These are phyloP conservation scores for Taiozyma onychis DNA, from an alignment of 1,139 yeast species.

Conservation along the genomic window DNA sequence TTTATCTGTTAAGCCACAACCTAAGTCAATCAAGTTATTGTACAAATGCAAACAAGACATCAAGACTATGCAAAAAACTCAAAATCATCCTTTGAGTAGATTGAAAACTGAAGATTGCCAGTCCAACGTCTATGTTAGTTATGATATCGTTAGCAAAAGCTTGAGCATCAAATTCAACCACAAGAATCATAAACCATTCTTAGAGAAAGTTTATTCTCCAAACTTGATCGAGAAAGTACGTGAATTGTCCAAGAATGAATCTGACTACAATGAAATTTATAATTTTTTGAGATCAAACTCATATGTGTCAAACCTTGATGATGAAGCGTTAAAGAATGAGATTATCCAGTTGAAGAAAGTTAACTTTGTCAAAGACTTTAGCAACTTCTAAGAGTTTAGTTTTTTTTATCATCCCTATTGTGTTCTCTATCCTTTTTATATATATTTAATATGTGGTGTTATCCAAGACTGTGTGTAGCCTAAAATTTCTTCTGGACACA, in stretches of 20 bases:
- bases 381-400: slow-evolving; percentile 3
- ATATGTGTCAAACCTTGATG: slow-evolving; percentile 1
- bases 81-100: slow-evolving; percentile 8
- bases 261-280: slow-evolving; percentile 5
- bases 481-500: too few relatives aligned
- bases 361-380: slow-evolving; percentile 18
- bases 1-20: slow-evolving; percentile 16
- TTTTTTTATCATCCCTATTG: not conserved
- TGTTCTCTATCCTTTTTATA: not conserved
- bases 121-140: slow-evolving; percentile 19
- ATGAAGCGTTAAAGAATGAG: slow-evolving; percentile 12
- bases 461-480: not conserved
- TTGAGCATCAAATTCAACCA: slow-evolving; percentile 20
- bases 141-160: slow-evolving; percentile 17
- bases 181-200: slow-evolving; percentile 14
- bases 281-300: slow-evolving; percentile 2
- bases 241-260: slow-evolving; percentile 4
- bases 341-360: slow-evolving; percentile 12
- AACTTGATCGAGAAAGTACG: slow-evolving; percentile 13
- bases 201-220: slow-evolving; percentile 17
- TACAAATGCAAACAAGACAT: slow-evolving; percentile 22
- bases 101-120: slow-evolving; percentile 21
- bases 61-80: slow-evolving; percentile 16
- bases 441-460: not conserved
- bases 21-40: slow-evolving; percentile 20